Conservation (phyloP, 140 eudicot species). For the Flaveria floridana region DNA sequence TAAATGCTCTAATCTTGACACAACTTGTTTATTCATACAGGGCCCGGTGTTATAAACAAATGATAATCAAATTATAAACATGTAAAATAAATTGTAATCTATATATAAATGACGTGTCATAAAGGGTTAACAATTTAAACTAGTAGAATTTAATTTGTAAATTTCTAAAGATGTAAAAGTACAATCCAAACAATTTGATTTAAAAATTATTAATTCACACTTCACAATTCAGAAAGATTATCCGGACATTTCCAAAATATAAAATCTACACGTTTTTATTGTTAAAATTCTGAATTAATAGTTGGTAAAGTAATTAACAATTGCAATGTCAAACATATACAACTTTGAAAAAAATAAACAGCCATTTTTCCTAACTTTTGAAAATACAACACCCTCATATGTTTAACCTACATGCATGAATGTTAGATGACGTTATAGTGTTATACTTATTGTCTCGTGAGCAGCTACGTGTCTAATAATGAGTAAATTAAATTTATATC, state of each 20-base stretch:
- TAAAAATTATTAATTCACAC: too few relatives aligned
- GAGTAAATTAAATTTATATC: too few relatives aligned
- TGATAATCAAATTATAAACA: constrained; percentile 55
- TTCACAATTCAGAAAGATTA: too few relatives aligned
- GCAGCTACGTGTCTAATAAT: background rate
- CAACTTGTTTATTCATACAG: background rate
- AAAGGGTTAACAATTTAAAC: too few relatives aligned
- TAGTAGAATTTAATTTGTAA: background rate
- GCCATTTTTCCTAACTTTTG: background rate
- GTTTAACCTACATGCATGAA: background rate
- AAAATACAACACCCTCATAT: too few relatives aligned
- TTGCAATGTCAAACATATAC: background rate
- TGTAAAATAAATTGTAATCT: constrained; percentile 4
- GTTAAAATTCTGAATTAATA: too few relatives aligned
- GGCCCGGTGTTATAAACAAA: background rate
- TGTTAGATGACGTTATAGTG: background rate
- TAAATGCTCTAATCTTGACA: background rate
- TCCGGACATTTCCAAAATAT: too few relatives aligned
- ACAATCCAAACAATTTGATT: too few relatives aligned
- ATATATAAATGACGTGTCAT: too few relatives aligned
- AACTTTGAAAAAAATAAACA: background rate
- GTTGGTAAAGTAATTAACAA: too few relatives aligned
- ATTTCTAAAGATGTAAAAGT: too few relatives aligned
- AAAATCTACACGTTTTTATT: too few relatives aligned
- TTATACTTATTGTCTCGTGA: background rate